These are phyloP conservation scores for Podospora pseudoanserina DNA, from an alignment of 495 filamentous ascomycete genomes.

Conservation along the genomic window DNA sequence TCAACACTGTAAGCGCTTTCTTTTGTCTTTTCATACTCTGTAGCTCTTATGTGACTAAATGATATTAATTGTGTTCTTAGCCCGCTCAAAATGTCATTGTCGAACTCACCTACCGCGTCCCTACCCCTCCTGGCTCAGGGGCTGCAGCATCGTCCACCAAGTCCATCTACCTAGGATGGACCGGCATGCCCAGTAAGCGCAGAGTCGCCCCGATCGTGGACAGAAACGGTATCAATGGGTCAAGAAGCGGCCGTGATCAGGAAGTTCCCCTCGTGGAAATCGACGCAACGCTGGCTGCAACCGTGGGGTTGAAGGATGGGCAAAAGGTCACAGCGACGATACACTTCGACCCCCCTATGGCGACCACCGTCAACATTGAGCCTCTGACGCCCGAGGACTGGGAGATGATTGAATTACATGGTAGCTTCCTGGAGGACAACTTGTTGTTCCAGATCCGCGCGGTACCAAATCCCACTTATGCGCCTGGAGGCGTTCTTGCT, in stretches of 20 bases:
- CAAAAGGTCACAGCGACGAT: slow-evolving; percentile 70
- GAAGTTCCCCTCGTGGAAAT: slow-evolving; percentile 77
- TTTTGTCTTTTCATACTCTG: neutral
- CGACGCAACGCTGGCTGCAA: slow-evolving; percentile 81
- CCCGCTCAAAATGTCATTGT: slow-evolving; percentile 93
- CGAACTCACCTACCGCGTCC: slow-evolving; percentile 68
- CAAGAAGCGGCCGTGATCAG: slow-evolving; percentile 59
- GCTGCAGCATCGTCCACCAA: slow-evolving; percentile 41
- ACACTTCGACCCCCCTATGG: slow-evolving; percentile 84
- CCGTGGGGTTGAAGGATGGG: slow-evolving; percentile 75
- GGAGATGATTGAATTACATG: slow-evolving; percentile 98
- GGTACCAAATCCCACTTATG: slow-evolving; percentile 76
- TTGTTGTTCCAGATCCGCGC: slow-evolving; percentile 90
- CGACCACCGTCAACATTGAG: slow-evolving; percentile 92
- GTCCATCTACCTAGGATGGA: slow-evolving; percentile 89
- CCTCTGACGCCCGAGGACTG: slow-evolving; percentile 92
- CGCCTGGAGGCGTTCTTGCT: slow-evolving; percentile 40
- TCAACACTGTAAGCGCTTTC: slow-evolving; percentile 81
- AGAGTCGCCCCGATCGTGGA: slow-evolving; percentile 68
- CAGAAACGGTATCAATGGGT: slow-evolving; percentile 64
- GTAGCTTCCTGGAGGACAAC: slow-evolving; percentile 90
- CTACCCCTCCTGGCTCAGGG: slow-evolving; percentile 34
- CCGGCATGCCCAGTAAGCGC: slow-evolving; percentile 90
- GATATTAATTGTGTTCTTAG: slow-evolving; percentile 34
- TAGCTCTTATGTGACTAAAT: slow-evolving; percentile 6